Percentiles rank a stretch among this genome's conserved stretches.
Conservation (phyloP, 2,329 filamentous ascomycete species). For the Monilinia vaccinii-corymbosi region DNA sequence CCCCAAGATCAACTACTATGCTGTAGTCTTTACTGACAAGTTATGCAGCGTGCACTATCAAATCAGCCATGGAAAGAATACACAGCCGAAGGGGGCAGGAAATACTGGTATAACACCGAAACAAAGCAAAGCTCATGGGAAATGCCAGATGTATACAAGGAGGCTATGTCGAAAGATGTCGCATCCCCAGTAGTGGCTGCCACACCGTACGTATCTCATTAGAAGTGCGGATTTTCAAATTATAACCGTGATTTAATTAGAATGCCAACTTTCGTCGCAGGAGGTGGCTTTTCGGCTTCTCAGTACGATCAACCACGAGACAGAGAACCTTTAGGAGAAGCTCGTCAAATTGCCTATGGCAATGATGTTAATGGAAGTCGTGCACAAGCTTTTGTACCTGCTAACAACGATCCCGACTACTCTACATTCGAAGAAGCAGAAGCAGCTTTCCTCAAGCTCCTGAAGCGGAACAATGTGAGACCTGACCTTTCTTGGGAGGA, state of each 20-base stretch:
- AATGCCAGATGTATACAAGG: constrained; percentile 77
- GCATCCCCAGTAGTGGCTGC: constrained; percentile 33
- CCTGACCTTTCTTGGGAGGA: constrained; percentile 92
- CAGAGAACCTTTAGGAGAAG: constrained; percentile 39
- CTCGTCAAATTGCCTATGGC: constrained; percentile 48
- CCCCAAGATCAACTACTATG: constrained; percentile 15
- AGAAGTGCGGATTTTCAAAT: neutral
- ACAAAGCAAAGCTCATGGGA: constrained; percentile 92
- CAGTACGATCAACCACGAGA: constrained; percentile 30
- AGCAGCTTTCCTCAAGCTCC: constrained; percentile 82
- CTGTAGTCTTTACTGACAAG: constrained; percentile 9
- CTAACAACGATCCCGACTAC: constrained; percentile 68
- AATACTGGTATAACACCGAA: constrained; percentile 94
- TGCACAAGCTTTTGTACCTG: constrained; percentile 51
- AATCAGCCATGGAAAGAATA: constrained; percentile 92
- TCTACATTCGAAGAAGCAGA: constrained; percentile 79
- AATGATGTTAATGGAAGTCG: constrained; percentile 40
- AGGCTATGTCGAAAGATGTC: constrained; percentile 54
- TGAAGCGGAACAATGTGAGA: constrained; percentile 77
- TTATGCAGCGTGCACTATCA: constrained; percentile 60
- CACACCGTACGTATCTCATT: constrained; percentile 35
- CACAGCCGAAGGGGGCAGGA: constrained; percentile 72
- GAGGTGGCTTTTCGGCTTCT: constrained; percentile 31
- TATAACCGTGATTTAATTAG: constrained; percentile 13
- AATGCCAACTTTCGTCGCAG: constrained; percentile 35